Conservation (phyloP, 352 stramenopile species). For the Phytopythium cucurbitacearum region DNA sequence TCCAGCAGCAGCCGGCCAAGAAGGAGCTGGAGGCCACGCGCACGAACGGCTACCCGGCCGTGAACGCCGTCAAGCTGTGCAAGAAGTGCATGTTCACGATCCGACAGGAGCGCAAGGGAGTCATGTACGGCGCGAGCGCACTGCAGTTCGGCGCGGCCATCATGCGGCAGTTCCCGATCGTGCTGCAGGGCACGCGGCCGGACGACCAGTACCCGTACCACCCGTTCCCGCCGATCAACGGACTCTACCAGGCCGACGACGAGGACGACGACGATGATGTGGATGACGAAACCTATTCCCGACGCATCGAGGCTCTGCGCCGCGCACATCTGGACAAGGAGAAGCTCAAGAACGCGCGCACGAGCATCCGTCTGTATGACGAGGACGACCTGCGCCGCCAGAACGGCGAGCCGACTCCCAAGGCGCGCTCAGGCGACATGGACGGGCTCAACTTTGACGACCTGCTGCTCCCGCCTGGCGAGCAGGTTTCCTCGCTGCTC, state of each 20-base stretch:
- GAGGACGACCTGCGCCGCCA: conserved; percentile 28
- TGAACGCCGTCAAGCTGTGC: conserved; percentile 69
- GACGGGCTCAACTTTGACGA: conserved; percentile 45
- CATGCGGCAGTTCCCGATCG: conserved; percentile 42
- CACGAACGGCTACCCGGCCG: conserved; percentile 43
- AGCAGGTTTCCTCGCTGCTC: too few relatives aligned
- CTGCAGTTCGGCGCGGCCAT: conserved; percentile 24
- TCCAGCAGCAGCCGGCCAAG: conserved; percentile 33
- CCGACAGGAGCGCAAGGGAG: conserved; percentile 57
- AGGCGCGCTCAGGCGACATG: conserved; percentile 14
- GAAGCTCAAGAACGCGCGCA: conserved; percentile 47
- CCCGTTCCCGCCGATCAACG: not conserved
- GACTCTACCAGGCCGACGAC: conserved; percentile 17
- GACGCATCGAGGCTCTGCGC: conserved; percentile 50
- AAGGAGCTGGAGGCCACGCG: conserved; percentile 38
- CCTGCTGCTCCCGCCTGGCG: conserved; percentile 24
- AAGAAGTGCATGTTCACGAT: conserved; percentile 75
- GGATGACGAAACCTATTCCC: conserved; percentile 40
- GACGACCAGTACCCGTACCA: conserved; percentile 15
- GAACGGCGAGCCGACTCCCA: conserved; percentile 19
- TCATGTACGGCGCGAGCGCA: conserved; percentile 18
- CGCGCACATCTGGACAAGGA: conserved; percentile 64
- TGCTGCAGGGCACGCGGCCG: conserved; percentile 25
- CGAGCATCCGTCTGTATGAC: conserved; percentile 42
- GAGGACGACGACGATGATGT: conserved; percentile 34